phyloP scores from a whole-genome alignment of 768 basidiomycete genomes.

The Fomitopsis pulvina region DNA sequence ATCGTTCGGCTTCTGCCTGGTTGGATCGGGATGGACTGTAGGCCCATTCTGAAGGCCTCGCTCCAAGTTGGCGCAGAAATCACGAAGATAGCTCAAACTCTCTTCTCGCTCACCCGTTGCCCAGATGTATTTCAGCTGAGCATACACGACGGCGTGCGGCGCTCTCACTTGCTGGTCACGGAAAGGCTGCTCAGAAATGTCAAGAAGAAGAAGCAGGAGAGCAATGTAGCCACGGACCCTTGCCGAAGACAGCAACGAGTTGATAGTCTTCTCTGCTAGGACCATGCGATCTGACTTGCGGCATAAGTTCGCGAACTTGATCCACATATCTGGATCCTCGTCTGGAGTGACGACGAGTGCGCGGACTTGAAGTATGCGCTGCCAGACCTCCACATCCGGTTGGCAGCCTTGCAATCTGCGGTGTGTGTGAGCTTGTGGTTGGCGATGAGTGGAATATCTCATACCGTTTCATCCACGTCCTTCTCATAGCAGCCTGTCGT shows the following conservation, averaged over 20 bases:
- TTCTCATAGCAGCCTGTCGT: slow-evolving; percentile 82
- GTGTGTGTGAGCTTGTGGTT: background rate
- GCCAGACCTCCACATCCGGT: slow-evolving; percentile 98
- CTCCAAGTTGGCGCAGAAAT: slow-evolving; percentile 72
- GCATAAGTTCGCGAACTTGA: slow-evolving; percentile 97
- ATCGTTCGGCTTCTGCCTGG: slow-evolving; percentile 48
- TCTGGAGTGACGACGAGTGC: slow-evolving; percentile 89
- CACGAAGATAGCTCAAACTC: slow-evolving; percentile 74
- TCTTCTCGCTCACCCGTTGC: slow-evolving; percentile 73
- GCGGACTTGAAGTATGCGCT: slow-evolving; percentile 92
- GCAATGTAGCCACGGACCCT: slow-evolving; percentile 36
- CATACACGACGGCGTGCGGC: slow-evolving; percentile 93
- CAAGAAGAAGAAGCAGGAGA: slow-evolving; percentile 1
- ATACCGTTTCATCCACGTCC: slow-evolving; percentile 97
- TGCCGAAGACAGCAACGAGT: slow-evolving; percentile 79
- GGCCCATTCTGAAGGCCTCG: slow-evolving; percentile 45
- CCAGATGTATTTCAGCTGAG: slow-evolving; percentile 96
- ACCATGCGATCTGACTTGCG: slow-evolving; percentile 91
- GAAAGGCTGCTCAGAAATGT: slow-evolving; percentile 7
- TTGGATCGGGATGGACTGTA: slow-evolving; percentile 34
- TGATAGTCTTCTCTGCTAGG: slow-evolving; percentile 96
- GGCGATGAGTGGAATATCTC: slow-evolving; percentile 7
- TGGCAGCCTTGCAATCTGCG: slow-evolving; percentile 88
- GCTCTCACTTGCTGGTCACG: slow-evolving; percentile 50
- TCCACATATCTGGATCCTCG: slow-evolving; percentile 97